Percentiles rank a stretch among this genome's conserved stretches.
These are phyloP conservation scores for Hypsizygus marmoreus DNA, from an alignment of 768 basidiomycete species.

Conservation along the genomic window DNA sequence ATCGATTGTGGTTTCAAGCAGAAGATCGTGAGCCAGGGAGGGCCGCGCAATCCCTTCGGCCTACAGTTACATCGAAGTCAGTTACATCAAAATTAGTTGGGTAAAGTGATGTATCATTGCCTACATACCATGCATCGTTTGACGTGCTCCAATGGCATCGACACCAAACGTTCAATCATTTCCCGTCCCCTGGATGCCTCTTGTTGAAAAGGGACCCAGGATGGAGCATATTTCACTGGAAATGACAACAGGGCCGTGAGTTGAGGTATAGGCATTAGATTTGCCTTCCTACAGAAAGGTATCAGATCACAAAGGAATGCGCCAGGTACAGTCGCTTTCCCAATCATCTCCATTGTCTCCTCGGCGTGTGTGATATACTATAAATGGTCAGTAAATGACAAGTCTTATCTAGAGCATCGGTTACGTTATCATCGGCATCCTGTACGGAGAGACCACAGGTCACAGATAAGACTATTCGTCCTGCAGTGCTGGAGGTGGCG, in stretches of 20 bases:
- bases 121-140: neutral
- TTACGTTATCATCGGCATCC: neutral
- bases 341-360: conserved; percentile 24
- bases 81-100: no score
- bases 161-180: neutral
- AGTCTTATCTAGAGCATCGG: no score
- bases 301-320: conserved; percentile 29
- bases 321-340: conserved; percentile 25
- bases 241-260: neutral
- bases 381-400: neutral
- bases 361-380: conserved; percentile 32
- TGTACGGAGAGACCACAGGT: neutral
- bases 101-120: no score
- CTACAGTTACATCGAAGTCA: neutral
- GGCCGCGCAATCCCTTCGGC: neutral
- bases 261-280: neutral
- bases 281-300: conserved; percentile 24
- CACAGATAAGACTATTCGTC: neutral
- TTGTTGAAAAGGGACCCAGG: conserved; percentile 1
- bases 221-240: neutral
- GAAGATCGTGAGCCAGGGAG: neutral
- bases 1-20: neutral
- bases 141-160: conserved; percentile 3
- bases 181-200: neutral
- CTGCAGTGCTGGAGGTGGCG: neutral